phyloP scores from a whole-genome alignment of 345 rosid genomes.

The Eucalyptus dawsonii region DNA sequence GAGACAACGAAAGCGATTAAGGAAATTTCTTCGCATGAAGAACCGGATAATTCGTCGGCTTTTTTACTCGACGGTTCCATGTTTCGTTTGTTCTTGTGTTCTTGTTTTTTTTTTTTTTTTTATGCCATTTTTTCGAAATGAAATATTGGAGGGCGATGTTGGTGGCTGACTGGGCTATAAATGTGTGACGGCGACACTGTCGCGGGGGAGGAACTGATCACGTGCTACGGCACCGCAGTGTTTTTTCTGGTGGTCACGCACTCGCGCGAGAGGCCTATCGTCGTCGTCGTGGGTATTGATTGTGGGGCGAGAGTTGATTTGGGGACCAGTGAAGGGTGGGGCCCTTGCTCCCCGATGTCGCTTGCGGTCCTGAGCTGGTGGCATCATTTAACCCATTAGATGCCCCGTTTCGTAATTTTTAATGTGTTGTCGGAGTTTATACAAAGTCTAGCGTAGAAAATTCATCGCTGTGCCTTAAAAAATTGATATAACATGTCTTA shows the following conservation, averaged over 20 bases:
- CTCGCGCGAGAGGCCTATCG: neutral
- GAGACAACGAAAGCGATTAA: neutral
- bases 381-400: neutral
- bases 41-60: neutral
- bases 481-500: neutral
- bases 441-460: neutral
- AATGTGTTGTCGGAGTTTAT: neutral
- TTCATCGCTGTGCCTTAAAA: neutral
- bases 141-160: neutral
- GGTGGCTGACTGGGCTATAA: neutral
- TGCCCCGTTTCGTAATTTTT: neutral
- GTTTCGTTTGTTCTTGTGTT: neutral
- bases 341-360: neutral
- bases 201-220: neutral
- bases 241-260: neutral
- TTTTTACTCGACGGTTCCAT: neutral
- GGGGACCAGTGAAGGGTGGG: neutral
- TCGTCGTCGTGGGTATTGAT: neutral
- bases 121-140: neutral
- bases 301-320: neutral
- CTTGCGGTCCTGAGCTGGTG: neutral
- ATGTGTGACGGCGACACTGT: neutral
- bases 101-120: neutral
- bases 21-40: neutral
- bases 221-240: neutral